These are phyloP conservation scores for Nicotiana undulata DNA, from an alignment of 257 asterid genomes.

Conservation along the genomic window DNA sequence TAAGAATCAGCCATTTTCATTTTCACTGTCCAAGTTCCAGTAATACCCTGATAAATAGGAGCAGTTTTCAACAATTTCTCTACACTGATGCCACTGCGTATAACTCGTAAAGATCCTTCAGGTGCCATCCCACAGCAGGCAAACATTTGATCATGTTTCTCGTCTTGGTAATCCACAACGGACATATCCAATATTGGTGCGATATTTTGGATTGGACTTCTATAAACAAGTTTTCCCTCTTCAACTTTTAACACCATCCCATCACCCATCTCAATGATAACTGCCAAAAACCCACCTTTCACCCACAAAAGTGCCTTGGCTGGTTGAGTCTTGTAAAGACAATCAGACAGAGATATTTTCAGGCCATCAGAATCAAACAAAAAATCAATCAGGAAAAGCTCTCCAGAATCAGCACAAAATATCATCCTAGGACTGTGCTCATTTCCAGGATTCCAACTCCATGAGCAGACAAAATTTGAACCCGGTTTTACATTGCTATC, in stretches of 20 bases:
- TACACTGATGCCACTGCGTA: constrained; percentile 90
- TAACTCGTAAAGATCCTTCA: constrained; percentile 81
- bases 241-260: constrained; percentile 85
- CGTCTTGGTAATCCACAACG: constrained; percentile 69
- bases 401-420: constrained; percentile 88
- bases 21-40: constrained; percentile 89
- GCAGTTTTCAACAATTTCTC: constrained; percentile 86
- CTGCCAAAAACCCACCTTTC: constrained; percentile 73
- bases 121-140: constrained; percentile 98
- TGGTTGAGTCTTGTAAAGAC: constrained; percentile 70
- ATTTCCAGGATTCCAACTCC: constrained; percentile 89
- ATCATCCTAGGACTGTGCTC: constrained; percentile 54
- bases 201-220: constrained; percentile 76
- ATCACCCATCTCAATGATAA: constrained; percentile 89
- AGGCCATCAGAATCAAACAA: constrained; percentile 55
- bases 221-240: constrained; percentile 52
- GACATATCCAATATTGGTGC: constrained; percentile 95
- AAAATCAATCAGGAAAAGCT: constrained; percentile 61
- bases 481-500: constrained; percentile 52
- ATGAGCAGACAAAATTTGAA: constrained; percentile 69
- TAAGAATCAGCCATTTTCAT: constrained; percentile 57
- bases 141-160: constrained; percentile 85
- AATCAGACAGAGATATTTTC: constrained; percentile 66
- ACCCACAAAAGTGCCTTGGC: constrained; percentile 81
- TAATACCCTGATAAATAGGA: constrained; percentile 82